Evolutionary conservation across 768 basidiomycete species (phyloP).

Genomic region (Gloeophyllum trabeum): DNA sequence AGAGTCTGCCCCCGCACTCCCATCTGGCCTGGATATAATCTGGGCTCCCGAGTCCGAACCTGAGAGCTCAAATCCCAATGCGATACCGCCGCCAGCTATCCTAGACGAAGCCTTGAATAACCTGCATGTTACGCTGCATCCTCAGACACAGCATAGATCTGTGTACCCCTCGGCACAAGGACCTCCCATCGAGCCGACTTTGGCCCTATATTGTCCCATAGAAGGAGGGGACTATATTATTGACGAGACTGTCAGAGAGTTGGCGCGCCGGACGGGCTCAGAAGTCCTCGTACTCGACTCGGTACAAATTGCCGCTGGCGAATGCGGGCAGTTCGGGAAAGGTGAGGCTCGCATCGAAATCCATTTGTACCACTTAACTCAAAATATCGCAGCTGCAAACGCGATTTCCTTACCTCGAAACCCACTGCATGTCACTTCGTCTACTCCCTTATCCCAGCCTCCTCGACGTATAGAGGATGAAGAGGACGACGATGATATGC

Average conservation of each 20-base stretch:
- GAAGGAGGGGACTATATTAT: constrained; percentile 81
- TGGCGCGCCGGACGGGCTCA: constrained; percentile 61
- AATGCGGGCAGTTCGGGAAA: constrained; percentile 78
- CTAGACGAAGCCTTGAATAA: constrained; percentile 70
- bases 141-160: constrained; percentile 70
- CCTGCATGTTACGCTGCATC: constrained; percentile 66
- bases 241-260: constrained; percentile 66
- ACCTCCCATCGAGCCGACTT: constrained; percentile 60
- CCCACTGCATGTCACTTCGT: constrained; percentile 56
- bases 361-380: not conserved
- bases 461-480: constrained; percentile 23
- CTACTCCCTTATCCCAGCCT: constrained; percentile 16
- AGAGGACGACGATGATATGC: constrained; percentile 36
- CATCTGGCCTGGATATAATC: constrained; percentile 47
- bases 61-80: constrained; percentile 16
- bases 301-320: constrained; percentile 78
- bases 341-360: constrained; percentile 32
- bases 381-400: constrained; percentile 42
- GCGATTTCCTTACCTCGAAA: constrained; percentile 59
- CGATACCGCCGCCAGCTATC: constrained; percentile 63
- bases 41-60: constrained; percentile 43
- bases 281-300: constrained; percentile 82
- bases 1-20: constrained; percentile 35
- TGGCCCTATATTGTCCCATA: constrained; percentile 83
- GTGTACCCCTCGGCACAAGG: constrained; percentile 42